These are phyloP conservation scores for Neoascochyta sp. DNA, from an alignment of 2,329 filamentous ascomycete genomes.

Conservation along the genomic window DNA sequence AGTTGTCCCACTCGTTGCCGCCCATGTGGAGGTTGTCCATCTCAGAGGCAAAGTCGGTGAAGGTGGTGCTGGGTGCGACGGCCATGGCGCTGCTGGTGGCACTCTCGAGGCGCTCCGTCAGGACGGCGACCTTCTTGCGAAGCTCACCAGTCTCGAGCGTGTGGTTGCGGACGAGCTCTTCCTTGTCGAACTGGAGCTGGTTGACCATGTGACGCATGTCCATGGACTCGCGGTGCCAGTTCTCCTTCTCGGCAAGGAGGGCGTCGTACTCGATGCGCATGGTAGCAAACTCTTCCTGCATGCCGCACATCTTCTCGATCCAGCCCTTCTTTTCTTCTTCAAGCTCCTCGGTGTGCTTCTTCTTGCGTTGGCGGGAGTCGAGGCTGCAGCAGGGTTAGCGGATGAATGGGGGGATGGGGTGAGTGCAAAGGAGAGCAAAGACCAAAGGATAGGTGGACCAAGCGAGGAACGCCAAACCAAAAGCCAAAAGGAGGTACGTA, in stretches of 20 bases:
- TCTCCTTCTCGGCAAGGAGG: slow-evolving; percentile 54
- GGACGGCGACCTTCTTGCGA: slow-evolving; percentile 84
- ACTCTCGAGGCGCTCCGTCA: slow-evolving; percentile 67
- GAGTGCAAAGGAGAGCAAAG: too few species aligned
- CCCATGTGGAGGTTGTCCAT: slow-evolving; percentile 84
- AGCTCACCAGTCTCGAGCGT: slow-evolving; percentile 88
- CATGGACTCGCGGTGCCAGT: slow-evolving; percentile 69
- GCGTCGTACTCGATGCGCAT: slow-evolving; percentile 60
- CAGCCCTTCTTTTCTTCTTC: slow-evolving; percentile 96
- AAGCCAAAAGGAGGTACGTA: slow-evolving; percentile 55
- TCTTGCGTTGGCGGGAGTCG: slow-evolving; percentile 95
- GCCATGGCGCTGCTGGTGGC: slow-evolving; percentile 47
- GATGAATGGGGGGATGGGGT: slow-evolving; percentile 24
- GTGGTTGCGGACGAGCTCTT: slow-evolving; percentile 83
- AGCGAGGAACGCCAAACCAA: slow-evolving; percentile 28
- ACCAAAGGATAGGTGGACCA: slow-evolving; percentile 33
- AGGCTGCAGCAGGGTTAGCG: slow-evolving; percentile 58
- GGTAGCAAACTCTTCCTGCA: slow-evolving; percentile 73
- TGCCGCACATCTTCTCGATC: slow-evolving; percentile 67
- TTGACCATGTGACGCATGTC: slow-evolving; percentile 73
- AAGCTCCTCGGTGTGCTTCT: slow-evolving; percentile 93
- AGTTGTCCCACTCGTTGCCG: slow-evolving; percentile 72
- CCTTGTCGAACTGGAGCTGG: slow-evolving; percentile 76
- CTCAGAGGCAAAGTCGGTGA: slow-evolving; percentile 69
- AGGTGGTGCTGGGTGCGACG: slow-evolving; percentile 57